These are phyloP conservation scores for Parathielavia appendiculata DNA, from an alignment of 495 filamentous ascomycete species.

Conservation along the genomic window DNA sequence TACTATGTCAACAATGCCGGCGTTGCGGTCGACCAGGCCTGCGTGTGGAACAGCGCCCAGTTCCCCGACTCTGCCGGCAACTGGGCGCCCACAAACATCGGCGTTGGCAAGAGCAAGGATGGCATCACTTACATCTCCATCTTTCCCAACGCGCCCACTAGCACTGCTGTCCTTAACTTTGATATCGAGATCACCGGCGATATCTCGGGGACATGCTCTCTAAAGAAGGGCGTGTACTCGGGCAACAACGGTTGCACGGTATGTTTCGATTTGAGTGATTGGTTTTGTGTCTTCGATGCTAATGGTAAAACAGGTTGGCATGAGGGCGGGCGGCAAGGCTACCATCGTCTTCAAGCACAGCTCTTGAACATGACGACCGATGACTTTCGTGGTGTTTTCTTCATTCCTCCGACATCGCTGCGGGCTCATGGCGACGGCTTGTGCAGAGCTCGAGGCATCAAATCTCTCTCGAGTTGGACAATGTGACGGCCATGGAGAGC, in stretches of 20 bases:
- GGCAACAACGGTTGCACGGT: slow-evolving; percentile 65
- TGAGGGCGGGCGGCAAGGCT: slow-evolving; percentile 34
- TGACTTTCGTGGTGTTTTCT: not conserved
- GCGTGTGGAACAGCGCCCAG: slow-evolving; percentile 62
- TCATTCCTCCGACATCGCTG: slow-evolving; percentile 3
- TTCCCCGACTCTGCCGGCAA: slow-evolving; percentile 61
- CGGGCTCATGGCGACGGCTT: slow-evolving; percentile 3
- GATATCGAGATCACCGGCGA: slow-evolving; percentile 65
- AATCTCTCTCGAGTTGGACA: slow-evolving; percentile 6
- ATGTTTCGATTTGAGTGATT: slow-evolving; percentile 28
- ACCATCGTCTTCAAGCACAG: slow-evolving; percentile 35
- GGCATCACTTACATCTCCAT: slow-evolving; percentile 77
- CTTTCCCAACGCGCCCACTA: slow-evolving; percentile 60
- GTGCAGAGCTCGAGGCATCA: not conserved
- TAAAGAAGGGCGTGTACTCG: slow-evolving; percentile 60
- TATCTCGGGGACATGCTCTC: slow-evolving; percentile 63
- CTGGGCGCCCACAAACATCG: slow-evolving; percentile 85
- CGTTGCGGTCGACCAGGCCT: slow-evolving; percentile 61
- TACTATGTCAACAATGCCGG: slow-evolving; percentile 93
- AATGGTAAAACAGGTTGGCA: slow-evolving; percentile 34
- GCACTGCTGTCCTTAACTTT: slow-evolving; percentile 61
- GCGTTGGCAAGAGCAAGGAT: slow-evolving; percentile 60
- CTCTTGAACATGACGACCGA: slow-evolving; percentile 1
- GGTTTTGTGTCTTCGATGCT: not conserved
- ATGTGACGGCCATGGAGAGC: slow-evolving; percentile 11